Percentiles rank a stretch among this genome's conserved stretches.
These are phyloP conservation scores for Ustilago bromivora DNA, from an alignment of 1,284 basidiomycete species.

Conservation along the genomic window DNA sequence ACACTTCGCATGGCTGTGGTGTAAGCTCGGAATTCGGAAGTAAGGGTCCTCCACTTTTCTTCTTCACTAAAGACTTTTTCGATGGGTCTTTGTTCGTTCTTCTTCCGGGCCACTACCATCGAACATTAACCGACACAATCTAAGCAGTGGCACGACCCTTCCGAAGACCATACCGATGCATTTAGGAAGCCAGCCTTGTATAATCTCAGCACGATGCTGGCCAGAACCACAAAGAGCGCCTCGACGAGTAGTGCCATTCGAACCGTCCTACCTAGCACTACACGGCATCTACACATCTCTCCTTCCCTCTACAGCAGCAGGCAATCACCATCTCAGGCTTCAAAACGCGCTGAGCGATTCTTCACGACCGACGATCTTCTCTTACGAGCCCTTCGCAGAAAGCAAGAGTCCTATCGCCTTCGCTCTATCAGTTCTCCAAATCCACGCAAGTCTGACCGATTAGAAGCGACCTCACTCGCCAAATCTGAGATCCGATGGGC, in stretches of 20 bases:
- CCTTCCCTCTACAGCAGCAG: background rate
- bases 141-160: too few relatives aligned
- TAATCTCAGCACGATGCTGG: background rate
- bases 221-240: background rate
- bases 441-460: slow-evolving; percentile 22
- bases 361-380: slow-evolving; percentile 28
- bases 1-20: background rate
- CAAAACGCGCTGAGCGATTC: slow-evolving; percentile 9
- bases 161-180: background rate
- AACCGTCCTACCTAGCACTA: background rate
- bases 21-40: slow-evolving; percentile 15
- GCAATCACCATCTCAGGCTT: background rate
- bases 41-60: slow-evolving; percentile 1
- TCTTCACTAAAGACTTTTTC: background rate
- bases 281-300: background rate
- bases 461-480: slow-evolving; percentile 28
- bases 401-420: slow-evolving; percentile 35
- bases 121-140: background rate
- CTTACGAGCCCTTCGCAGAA: slow-evolving; percentile 18
- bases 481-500: slow-evolving; percentile 39
- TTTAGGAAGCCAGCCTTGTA: background rate
- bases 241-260: background rate
- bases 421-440: background rate
- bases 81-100: background rate
- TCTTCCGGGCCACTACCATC: background rate